Evolutionary conservation across 495 filamentous ascomycete genomes (phyloP), one percentile per base, ranked within the genome.

Genomic region (Penicillium bialowiezense): DNA sequence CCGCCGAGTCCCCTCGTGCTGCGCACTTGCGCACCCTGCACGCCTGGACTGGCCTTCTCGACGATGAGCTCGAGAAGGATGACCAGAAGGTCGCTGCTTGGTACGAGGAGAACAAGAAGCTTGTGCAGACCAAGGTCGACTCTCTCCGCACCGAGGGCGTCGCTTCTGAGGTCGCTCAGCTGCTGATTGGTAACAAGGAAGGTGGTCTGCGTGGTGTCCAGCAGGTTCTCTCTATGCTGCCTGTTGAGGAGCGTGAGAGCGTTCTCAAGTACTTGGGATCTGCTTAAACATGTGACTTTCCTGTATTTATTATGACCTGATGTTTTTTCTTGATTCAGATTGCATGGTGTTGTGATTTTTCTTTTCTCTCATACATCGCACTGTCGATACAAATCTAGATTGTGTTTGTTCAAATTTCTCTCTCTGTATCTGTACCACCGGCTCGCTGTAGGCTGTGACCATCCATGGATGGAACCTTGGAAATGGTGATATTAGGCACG

Each of bases 51-150:
- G 84, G 78, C 28, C 70, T 95, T 37, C 55, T 83, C 14, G 73
- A 85, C 51, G 59, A 68, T 3, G 73, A 76, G 23, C 90, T 96
- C 65, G 80, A 87, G 26, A 74, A 74, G 32, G 81, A 88, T 43
- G 93, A 98, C 65, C 79, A 78, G 40, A 85, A 84, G 55, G 93
- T 97, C 29, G 88, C 91, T n/a, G 72, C 79, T 48, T 98, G 95
- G 95, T 97, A 96, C 63, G 93, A 98, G 78, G 88, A 96, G 73
- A 95, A 97, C 69, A 80, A 88, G 61, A 90, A 91, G 74, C 65
- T 73, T 5, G 81, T 97, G 12, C 73, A 85, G 51, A 71, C 76
- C 40, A 93, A 91, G 79, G 75, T 97, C 35, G 91, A 97, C 58
- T 62, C 72, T 13, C 68, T 97, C 54, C 89, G 87, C 74, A 79